These are phyloP conservation scores for Gillenia trifoliata DNA, from an alignment of 306 rosid species.

Conservation along the genomic window DNA sequence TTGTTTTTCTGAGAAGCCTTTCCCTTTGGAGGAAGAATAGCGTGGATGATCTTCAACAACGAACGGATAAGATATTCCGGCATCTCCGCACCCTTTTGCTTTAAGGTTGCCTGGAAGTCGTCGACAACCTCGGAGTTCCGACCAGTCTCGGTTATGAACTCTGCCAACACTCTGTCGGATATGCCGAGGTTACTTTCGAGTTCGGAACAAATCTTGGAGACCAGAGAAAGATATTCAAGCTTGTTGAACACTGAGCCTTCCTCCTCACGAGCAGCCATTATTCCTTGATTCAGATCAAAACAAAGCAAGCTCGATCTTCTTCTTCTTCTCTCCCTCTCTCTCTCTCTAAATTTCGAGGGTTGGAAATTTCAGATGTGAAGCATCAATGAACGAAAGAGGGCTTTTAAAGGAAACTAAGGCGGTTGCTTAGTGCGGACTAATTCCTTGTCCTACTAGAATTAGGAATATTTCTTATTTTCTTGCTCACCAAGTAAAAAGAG, in stretches of 20 bases:
- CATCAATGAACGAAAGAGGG: not conserved
- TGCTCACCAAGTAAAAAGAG: not conserved
- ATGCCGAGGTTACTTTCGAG: slow-evolving; percentile 70
- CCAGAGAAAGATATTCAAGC: slow-evolving; percentile 69
- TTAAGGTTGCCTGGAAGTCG: slow-evolving; percentile 55
- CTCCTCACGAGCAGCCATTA: too few species aligned
- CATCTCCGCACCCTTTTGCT: slow-evolving; percentile 66
- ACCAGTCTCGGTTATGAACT: slow-evolving; percentile 70
- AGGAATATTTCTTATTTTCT: not conserved
- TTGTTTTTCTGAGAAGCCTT: not conserved
- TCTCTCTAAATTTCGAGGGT: too few species aligned
- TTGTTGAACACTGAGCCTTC: slow-evolving; percentile 41
- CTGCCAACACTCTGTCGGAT: slow-evolving; percentile 68
- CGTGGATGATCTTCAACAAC: slow-evolving; percentile 56
- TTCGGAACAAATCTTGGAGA: slow-evolving; percentile 74
- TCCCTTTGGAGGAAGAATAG: slow-evolving; percentile 60
- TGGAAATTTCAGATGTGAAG: not conserved
- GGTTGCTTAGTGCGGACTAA: not conserved
- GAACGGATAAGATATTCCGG: slow-evolving; percentile 68
- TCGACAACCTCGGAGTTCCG: slow-evolving; percentile 47
- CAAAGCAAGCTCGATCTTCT: too few species aligned
- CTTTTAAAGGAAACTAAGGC: not conserved
- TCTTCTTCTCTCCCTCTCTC: not conserved
- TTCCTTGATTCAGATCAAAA: too few species aligned
- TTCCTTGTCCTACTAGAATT: not conserved